Percentiles rank a stretch among this genome's conserved stretches.
Evolutionary conservation across 73 alveolate genomes (phyloP).

Genomic region (Symbiodinium natans): DNA sequence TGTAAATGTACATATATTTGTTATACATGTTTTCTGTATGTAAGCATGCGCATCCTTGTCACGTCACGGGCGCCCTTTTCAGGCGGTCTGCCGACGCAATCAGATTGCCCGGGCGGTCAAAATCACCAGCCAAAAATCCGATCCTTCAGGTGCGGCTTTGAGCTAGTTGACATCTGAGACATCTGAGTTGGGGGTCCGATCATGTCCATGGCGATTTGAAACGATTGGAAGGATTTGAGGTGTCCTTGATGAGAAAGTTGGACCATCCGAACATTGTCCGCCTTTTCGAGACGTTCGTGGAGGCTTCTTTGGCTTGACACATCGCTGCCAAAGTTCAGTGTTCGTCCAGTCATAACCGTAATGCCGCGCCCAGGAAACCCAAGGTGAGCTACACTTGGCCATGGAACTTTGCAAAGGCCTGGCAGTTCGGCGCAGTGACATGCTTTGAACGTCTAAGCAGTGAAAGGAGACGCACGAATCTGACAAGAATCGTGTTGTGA

Average conservation of each 20-base stretch:
- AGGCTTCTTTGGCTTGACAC: not conserved
- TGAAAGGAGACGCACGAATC: not conserved
- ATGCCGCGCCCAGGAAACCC: too few relatives aligned
- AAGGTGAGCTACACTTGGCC: not conserved
- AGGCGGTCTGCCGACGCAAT: constrained; percentile 42
- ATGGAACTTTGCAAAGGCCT: constrained; percentile 73
- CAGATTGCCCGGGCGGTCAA: constrained; percentile 45
- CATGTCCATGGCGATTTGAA: too few relatives aligned
- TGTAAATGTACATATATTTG: not conserved
- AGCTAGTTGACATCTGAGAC: too few relatives aligned
- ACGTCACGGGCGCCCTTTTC: too few relatives aligned
- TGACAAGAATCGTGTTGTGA: not conserved
- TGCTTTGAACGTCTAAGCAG: not conserved
- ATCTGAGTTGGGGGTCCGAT: not conserved
- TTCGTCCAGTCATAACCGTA: not conserved
- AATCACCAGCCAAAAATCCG: constrained; percentile 52
- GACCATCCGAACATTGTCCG: constrained; percentile 82
- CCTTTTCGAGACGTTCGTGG: constrained; percentile 57
- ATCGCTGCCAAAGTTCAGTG: not conserved
- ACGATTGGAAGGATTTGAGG: constrained; percentile 27
- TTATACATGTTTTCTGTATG: not conserved
- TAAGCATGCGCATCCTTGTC: not conserved
- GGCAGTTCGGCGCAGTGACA: too few relatives aligned
- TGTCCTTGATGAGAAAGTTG: constrained; percentile 35
- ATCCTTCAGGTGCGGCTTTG: constrained; percentile 63